Evolutionary conservation across 768 basidiomycete species (phyloP), one percentile per base, ranked within the genome.

Genomic region (Hypholoma fasciculare): DNA sequence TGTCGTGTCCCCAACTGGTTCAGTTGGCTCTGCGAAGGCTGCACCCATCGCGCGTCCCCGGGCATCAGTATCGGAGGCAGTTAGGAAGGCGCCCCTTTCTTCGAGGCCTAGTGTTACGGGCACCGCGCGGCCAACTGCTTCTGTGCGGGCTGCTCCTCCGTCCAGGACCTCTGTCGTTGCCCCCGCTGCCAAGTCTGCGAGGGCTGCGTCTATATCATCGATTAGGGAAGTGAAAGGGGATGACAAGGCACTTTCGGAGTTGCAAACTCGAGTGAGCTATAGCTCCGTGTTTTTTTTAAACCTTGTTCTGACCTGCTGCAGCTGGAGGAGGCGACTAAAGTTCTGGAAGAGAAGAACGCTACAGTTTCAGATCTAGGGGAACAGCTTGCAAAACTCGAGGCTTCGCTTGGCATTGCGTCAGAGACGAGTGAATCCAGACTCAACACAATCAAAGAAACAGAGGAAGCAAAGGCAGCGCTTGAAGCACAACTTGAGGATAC

Each of bases 171-270:
- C 69, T 55, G 66, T 76, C 26, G 60, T 77, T 14, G 64, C 73
- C 44, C 62, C 72, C 52, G 65, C 75, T 27, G 63, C 76, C 8
- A 82, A 76, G 55, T 60, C 83, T 42, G 69, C 81, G 54, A 78
- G 82, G 16, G 71, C 82, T 27, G 65, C 82, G 23, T 92, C 90
- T 13, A 85, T 92, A 49, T 81, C 88, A n/a, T 90, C 90, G 8
- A 85, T 92, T 58, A 81, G 79, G 58, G 91, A 91, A 64, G 75
- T 87, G 16, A 83, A 81, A 60, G 87, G 86, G 60, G 85, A 84
- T 52, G 59, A 38, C 16, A 70, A 82, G 65, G 80, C 71, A 12
- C 61, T 85, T 19, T 78, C 80, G 56, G 87, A 84, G 54, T 65
- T 90, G 16, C 84, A 87, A 68, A 74, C 68, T 49, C 84, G 89